Evolutionary conservation across 345 rosid genomes (phyloP), one percentile per base, ranked within the genome.

Genomic region (Trapa bicornis): DNA sequence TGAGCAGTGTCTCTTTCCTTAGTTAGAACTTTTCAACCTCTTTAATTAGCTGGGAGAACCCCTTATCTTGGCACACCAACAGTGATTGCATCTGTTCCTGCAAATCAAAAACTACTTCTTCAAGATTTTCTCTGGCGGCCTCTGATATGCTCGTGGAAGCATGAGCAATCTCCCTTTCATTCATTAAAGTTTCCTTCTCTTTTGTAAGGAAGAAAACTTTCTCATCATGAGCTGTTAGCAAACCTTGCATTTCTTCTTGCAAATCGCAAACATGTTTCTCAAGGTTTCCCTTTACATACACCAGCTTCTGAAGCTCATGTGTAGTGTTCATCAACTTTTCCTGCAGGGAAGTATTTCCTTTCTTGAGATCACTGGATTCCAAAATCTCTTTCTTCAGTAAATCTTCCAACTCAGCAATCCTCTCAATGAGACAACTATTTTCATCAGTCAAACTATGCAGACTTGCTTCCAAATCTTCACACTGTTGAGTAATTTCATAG

Each of bases 61-160:
- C 43, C 43, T 41, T 53, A 65, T 41, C 63, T 2, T 58, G 63
- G 3, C 63, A 1, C 15, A 32, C 35, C 67, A 42, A 42, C 47
- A 43, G 6, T 41, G 32, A 7, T 32, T 47, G 67, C 67, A 65
- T 41, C 43, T 47, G n/a, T 17, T 12, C 50, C 53, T 65, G 67
- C 52, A 65, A 65, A 9, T 65, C 67, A 65, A 7, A 5, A 17
- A 12, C 67, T 42, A 41, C 47, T 11, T 78, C 84, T 77, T 80
- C 83, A 76, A 89, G 68, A 85, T 76, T 67, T 84, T 85, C 22
- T 70, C 83, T 91, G 78, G 84, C 94, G n/a, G 57, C 75, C 58
- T 42, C 67, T n/a, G 67, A 43, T 47, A 12, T 65, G 53, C 47
- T 42, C 47, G 43, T 36, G 33, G 67, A 65, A 65, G 37, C 33